Conservation (phyloP, 768 basidiomycete genomes). For the Rossbeevera mucosa region DNA sequence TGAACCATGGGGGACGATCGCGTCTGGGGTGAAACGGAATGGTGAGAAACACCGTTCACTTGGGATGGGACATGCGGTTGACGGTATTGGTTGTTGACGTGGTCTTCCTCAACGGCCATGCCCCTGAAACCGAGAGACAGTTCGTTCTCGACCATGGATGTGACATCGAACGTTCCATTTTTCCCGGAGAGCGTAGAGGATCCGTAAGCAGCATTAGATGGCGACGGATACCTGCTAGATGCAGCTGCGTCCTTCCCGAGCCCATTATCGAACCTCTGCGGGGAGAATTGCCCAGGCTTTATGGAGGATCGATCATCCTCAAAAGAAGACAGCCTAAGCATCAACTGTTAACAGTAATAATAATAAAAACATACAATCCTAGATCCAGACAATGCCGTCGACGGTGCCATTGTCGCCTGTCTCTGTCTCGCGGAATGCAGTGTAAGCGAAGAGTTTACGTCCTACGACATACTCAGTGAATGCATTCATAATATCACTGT, state of each 20-base stretch:
- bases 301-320: slow-evolving; percentile 46
- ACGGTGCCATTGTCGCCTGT: slow-evolving; percentile 38
- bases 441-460: slow-evolving; percentile 37
- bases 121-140: slow-evolving; percentile 56
- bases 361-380: slow-evolving; percentile 35
- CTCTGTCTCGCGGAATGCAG: slow-evolving; percentile 46
- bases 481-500: slow-evolving; percentile 1
- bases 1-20: slow-evolving; percentile 44
- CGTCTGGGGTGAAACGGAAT: slow-evolving; percentile 33
- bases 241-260: slow-evolving; percentile 38
- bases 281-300: slow-evolving; percentile 49
- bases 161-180: slow-evolving; percentile 35
- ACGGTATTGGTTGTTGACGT: slow-evolving; percentile 36
- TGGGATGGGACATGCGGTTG: slow-evolving; percentile 31
- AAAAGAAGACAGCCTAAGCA: slow-evolving; percentile 16
- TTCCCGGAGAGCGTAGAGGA: slow-evolving; percentile 29
- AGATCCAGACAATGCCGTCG: slow-evolving; percentile 35
- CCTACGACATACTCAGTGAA: slow-evolving; percentile 32
- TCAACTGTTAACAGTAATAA: slow-evolving; percentile 9
- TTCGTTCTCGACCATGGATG: slow-evolving; percentile 47
- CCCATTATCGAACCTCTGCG: slow-evolving; percentile 48
- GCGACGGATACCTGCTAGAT: slow-evolving; percentile 44
- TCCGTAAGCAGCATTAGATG: slow-evolving; percentile 38
- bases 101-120: slow-evolving; percentile 57
- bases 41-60: slow-evolving; percentile 27